A percentile compares a stretch with the other conserved stretches of the same genome.
Evolutionary conservation across 2,329 filamentous ascomycete genomes (phyloP).

Genomic region (Aspergillus pseudoglaucus): DNA sequence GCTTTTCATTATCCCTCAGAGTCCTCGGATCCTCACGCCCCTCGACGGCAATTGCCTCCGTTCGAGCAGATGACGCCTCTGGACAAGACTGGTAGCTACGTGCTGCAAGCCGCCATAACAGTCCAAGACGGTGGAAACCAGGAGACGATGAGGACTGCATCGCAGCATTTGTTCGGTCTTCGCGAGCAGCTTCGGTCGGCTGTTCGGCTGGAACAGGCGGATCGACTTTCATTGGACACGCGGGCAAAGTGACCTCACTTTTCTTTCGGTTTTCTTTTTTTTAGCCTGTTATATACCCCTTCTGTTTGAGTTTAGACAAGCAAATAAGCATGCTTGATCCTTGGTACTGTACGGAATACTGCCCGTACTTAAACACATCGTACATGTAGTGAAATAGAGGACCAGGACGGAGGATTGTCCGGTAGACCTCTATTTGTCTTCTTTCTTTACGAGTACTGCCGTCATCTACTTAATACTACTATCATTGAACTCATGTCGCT

Average conservation of each 20-base stretch:
- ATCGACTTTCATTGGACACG: slow-evolving; percentile 55
- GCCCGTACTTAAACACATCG: too few relatives aligned
- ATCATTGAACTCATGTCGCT: too few relatives aligned
- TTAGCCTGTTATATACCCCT: slow-evolving; percentile 9
- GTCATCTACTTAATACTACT: too few relatives aligned
- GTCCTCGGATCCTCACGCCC: slow-evolving; percentile 21
- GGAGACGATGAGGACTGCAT: slow-evolving; percentile 48
- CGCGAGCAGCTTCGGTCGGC: slow-evolving; percentile 50
- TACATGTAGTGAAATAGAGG: too few relatives aligned
- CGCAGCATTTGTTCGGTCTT: slow-evolving; percentile 49
- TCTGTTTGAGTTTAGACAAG: too few relatives aligned
- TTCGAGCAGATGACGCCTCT: slow-evolving; percentile 44
- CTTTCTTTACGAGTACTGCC: too few relatives aligned
- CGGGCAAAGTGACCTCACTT: slow-evolving; percentile 45
- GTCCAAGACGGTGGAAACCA: slow-evolving; percentile 51
- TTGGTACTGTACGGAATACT: too few relatives aligned
- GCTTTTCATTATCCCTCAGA: slow-evolving; percentile 43
- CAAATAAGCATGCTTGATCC: too few relatives aligned
- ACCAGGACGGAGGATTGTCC: too few relatives aligned
- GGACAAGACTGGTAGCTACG: slow-evolving; percentile 52
- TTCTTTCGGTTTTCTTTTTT: slow-evolving; percentile 5
- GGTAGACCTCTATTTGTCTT: too few relatives aligned
- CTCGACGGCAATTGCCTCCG: slow-evolving; percentile 35
- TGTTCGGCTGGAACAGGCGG: slow-evolving; percentile 51
- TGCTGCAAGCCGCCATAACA: slow-evolving; percentile 53